Percentiles rank a stretch among this genome's conserved stretches.
Conservation (phyloP, 2,329 filamentous ascomycete genomes). For the Cladobotryum mycophilum region DNA sequence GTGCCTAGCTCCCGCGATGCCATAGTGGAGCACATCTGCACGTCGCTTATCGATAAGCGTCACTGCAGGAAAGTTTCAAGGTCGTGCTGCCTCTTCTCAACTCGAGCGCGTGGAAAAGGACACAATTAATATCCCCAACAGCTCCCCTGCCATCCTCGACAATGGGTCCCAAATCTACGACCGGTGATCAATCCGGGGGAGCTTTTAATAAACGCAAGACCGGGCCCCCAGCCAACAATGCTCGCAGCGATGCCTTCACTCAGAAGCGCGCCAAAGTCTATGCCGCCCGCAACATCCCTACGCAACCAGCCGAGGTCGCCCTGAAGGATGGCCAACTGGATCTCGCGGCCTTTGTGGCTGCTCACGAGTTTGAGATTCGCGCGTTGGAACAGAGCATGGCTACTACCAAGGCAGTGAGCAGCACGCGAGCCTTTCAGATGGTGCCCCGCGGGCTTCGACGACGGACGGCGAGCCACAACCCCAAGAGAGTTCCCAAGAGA, state of each 20-base stretch:
- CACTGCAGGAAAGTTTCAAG: slow-evolving; percentile 1
- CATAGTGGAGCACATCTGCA: too few relatives aligned
- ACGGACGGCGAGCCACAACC: slow-evolving; percentile 91
- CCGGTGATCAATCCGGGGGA: slow-evolving; percentile 20
- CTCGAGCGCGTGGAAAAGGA: background rate
- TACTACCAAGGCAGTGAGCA: slow-evolving; percentile 55
- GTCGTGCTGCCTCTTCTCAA: background rate
- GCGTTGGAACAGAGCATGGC: slow-evolving; percentile 78
- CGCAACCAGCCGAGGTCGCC: slow-evolving; percentile 44
- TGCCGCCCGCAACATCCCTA: slow-evolving; percentile 43
- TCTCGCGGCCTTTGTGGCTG: slow-evolving; percentile 74
- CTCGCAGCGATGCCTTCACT: slow-evolving; percentile 20
- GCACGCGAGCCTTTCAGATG: slow-evolving; percentile 79
- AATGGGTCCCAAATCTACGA: slow-evolving; percentile 20
- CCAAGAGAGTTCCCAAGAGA: slow-evolving; percentile 76
- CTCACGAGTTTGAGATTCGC: slow-evolving; percentile 83
- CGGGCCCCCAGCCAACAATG: slow-evolving; percentile 15
- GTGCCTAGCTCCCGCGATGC: too few relatives aligned
- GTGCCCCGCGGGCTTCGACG: slow-evolving; percentile 79
- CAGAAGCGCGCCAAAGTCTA: slow-evolving; percentile 42
- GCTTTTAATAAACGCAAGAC: slow-evolving; percentile 23
- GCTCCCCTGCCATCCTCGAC: too few relatives aligned
- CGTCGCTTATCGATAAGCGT: too few relatives aligned
- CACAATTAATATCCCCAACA: background rate
- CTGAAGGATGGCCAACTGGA: slow-evolving; percentile 73